Evolutionary conservation across 352 stramenopile genomes (phyloP).

Genomic region (Phytophthora pini): DNA sequence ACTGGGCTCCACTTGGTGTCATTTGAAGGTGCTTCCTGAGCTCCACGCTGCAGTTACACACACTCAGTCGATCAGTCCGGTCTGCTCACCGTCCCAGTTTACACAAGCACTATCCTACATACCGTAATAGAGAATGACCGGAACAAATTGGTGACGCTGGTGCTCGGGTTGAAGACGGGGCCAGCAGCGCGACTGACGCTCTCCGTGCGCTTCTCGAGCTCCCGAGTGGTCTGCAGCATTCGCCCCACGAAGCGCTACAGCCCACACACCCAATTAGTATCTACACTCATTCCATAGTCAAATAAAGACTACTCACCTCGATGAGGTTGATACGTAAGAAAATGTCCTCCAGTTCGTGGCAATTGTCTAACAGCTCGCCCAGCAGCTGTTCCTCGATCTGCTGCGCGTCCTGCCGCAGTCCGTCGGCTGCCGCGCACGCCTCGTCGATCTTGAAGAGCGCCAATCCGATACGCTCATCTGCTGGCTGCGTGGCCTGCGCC

Average conservation of each 20-base stretch:
- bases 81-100: not conserved
- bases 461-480: slow-evolving; percentile 77
- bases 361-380: slow-evolving; percentile 66
- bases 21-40: slow-evolving; percentile 26
- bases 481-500: slow-evolving; percentile 54
- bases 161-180: slow-evolving; percentile 65
- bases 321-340: slow-evolving; percentile 81
- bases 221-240: slow-evolving; percentile 60
- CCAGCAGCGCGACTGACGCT: slow-evolving; percentile 54
- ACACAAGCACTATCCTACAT: not conserved
- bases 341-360: slow-evolving; percentile 79
- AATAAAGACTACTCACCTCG: slow-evolving; percentile 43
- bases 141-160: slow-evolving; percentile 63
- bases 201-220: slow-evolving; percentile 73
- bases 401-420: slow-evolving; percentile 57
- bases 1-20: slow-evolving; percentile 69
- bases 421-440: slow-evolving; percentile 55
- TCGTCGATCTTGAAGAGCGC: slow-evolving; percentile 88
- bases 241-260: slow-evolving; percentile 64
- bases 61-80: slow-evolving; percentile 1
- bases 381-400: slow-evolving; percentile 59
- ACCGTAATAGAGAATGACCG: slow-evolving; percentile 80
- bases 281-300: not conserved
- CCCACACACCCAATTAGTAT: slow-evolving; percentile 2
- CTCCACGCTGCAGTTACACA: slow-evolving; percentile 39